These are phyloP conservation scores for Nicotiana paniculata DNA, from an alignment of 257 asterid genomes.

Conservation along the genomic window DNA sequence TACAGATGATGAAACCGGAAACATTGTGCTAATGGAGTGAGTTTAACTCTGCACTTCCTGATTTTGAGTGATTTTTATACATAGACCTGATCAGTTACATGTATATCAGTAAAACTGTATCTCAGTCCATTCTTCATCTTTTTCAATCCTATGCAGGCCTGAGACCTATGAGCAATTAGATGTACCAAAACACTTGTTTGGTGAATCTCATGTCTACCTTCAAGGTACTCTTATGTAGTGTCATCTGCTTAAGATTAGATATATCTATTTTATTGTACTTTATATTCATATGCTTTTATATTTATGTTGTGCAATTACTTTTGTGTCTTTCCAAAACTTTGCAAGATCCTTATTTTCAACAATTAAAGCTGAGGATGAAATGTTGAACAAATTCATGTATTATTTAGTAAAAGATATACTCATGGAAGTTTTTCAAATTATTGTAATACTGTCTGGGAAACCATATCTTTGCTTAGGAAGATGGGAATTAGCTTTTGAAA, in stretches of 20 bases:
- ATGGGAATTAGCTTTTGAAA: background rate
- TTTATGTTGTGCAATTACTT: background rate
- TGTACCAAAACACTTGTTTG: conserved; percentile 81
- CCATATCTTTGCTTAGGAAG: background rate
- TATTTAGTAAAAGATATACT: background rate
- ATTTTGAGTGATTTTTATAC: background rate
- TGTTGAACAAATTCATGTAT: background rate
- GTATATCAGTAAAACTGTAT: background rate
- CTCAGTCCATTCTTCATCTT: conserved; percentile 8
- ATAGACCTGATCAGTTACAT: background rate
- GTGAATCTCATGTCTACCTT: conserved; percentile 76
- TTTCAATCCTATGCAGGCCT: conserved; percentile 43
- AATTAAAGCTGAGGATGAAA: background rate
- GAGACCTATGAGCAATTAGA: conserved; percentile 67
- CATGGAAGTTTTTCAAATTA: background rate
- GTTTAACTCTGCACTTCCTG: conserved; percentile 23
- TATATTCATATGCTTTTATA: background rate
- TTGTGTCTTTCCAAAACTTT: background rate
- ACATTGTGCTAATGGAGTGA: conserved; percentile 85
- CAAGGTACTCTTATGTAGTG: conserved; percentile 50
- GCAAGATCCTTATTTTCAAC: conserved; percentile 1
- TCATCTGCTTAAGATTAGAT: background rate
- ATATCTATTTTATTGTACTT: background rate
- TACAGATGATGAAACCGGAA: conserved; percentile 79
- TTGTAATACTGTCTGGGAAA: background rate